Percentiles rank a stretch among this genome's conserved stretches.
These are phyloP conservation scores for Sextonia rubra DNA, from an alignment of 164 flowering plant genomes.

Conservation along the genomic window DNA sequence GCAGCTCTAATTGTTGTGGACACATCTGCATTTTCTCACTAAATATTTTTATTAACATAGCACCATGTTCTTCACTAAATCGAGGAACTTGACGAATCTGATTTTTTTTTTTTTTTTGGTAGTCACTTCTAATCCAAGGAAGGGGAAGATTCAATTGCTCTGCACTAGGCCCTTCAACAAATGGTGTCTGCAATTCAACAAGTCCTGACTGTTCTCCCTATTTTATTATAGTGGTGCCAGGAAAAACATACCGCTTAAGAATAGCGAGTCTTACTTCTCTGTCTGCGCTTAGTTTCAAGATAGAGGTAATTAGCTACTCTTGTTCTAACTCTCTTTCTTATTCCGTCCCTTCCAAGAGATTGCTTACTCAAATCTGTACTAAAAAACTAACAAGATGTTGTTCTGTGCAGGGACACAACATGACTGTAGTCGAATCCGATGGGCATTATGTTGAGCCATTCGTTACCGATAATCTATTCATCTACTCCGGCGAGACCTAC, in stretches of 20 bases:
- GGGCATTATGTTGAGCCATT: conserved; percentile 86
- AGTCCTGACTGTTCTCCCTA: conserved; percentile 63
- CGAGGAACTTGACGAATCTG: neutral
- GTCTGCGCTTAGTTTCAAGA: conserved; percentile 72
- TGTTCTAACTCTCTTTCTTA: too few relatives aligned
- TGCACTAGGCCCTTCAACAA: conserved; percentile 8
- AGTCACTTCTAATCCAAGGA: conserved; percentile 90
- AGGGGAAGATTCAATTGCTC: conserved; percentile 74
- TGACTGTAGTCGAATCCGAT: conserved; percentile 92
- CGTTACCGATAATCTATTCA: conserved; percentile 48
- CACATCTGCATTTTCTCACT: too few relatives aligned
- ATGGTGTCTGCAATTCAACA: conserved; percentile 44
- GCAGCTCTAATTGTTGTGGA: too few relatives aligned
- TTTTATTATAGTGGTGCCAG: conserved; percentile 55
- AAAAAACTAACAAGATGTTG: neutral
- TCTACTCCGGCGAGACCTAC: conserved; percentile 87
- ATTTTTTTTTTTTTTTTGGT: conserved; percentile 11
- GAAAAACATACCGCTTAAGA: conserved; percentile 72
- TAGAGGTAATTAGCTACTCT: conserved; percentile 44
- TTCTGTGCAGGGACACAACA: conserved; percentile 62
- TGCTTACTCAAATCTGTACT: too few relatives aligned
- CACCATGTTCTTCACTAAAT: too few relatives aligned
- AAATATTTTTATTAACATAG: too few relatives aligned
- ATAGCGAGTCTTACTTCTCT: conserved; percentile 65
- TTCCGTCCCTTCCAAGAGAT: too few relatives aligned